Evolutionary conservation across 768 basidiomycete genomes (phyloP).

Genomic region (Lactarius vividus): DNA sequence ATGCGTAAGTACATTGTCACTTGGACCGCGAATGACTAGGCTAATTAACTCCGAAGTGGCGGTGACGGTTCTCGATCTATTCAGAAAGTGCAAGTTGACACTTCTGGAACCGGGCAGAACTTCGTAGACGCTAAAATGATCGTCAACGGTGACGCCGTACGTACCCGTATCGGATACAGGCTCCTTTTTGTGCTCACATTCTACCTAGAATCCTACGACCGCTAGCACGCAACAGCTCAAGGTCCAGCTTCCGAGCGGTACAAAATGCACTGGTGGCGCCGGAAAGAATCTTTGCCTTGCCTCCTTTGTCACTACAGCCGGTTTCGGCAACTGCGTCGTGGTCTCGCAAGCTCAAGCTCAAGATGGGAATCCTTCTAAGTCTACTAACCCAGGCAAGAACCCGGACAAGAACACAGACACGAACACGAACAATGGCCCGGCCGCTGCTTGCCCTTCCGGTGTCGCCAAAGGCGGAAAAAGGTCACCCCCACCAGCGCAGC

Average conservation of each 20-base stretch:
- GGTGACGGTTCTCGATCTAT: conserved; percentile 49
- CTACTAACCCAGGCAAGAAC: neutral
- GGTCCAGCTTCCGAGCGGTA: conserved; percentile 47
- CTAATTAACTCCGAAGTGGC: conserved; percentile 33
- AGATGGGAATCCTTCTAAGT: neutral
- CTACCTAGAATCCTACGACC: conserved; percentile 39
- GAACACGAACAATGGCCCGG: neutral
- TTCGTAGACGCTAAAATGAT: conserved; percentile 41
- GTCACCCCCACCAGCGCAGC: too few relatives aligned
- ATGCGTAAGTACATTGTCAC: conserved; percentile 40
- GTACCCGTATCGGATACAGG: conserved; percentile 23
- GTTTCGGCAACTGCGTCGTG: conserved; percentile 55
- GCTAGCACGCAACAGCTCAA: conserved; percentile 41
- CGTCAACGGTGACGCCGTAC: conserved; percentile 48
- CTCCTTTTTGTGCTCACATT: neutral
- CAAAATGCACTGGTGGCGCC: conserved; percentile 50
- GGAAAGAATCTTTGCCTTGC: conserved; percentile 48
- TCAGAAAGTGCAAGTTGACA: conserved; percentile 43
- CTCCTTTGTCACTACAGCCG: conserved; percentile 47
- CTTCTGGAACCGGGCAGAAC: conserved; percentile 37
- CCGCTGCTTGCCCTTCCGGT: too few relatives aligned
- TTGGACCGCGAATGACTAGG: conserved; percentile 37
- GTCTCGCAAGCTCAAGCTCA: conserved; percentile 34
- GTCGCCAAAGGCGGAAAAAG: too few relatives aligned
- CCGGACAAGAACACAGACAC: neutral